Evolutionary conservation across 768 basidiomycete species (phyloP), one percentile per base, ranked within the genome.

Genomic region (Lactifluus hygrophoroides): DNA sequence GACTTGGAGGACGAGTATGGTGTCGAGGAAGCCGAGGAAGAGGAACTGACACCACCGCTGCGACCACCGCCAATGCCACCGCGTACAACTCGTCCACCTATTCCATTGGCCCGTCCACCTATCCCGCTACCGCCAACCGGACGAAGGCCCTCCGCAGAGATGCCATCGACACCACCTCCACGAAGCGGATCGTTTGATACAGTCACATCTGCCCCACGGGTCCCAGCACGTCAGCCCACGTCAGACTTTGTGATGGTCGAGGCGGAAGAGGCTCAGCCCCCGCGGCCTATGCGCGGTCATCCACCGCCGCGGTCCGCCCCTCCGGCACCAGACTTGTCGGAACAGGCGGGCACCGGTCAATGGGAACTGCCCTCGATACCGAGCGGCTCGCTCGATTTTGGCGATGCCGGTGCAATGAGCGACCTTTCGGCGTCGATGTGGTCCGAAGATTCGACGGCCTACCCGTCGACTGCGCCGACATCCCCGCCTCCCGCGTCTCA

Each of bases 351-450:
- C 9, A 76, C 75, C 23, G 50, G 60, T 7, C 83, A 82, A 63
- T 86, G 84, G 85, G 87, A 87, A 61, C 69, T 85, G 5, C 81
- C 86, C 0, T 74, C 77, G 7, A 82, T 86, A 49, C 80, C 82
- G 1, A 79, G 75, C 19, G 75, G 77, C 2, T 68, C 72, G 5
- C 67, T 86, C 21, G 84, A 84, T 59, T 80, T 85, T 49, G 77
- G 76, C 2, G 72, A 72, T 0, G 42, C 38, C 28, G 49, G 52
- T 10, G 42, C 42, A 6, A 78, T 80, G 43, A 69, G 63, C 16
- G 79, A 78, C 57, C 48, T 86, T 51, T 82, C 84, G 2, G 69
- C 79, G 54, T 80, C 83, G 5, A 66, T 60, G 32, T 87, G 84
- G 84, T 80, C 83, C 1, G 84, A 86, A 60, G 81, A 79, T 43